Percentiles rank a stretch among this genome's conserved stretches.
Evolutionary conservation across 2,329 filamentous ascomycete genomes (phyloP).

Genomic region (Bisporella sp.): DNA sequence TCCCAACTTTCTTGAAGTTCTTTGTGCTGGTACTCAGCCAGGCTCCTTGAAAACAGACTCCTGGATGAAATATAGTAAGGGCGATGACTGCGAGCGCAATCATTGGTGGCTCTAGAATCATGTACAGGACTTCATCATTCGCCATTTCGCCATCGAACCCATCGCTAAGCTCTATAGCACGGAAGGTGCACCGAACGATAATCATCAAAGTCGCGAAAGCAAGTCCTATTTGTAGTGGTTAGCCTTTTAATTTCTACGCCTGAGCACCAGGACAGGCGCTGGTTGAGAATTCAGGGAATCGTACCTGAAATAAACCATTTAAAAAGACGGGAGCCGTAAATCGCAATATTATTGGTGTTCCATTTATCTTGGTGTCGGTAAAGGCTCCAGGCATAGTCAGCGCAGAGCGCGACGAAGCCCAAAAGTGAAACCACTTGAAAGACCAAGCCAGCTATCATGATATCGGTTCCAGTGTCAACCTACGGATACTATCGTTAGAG

Average conservation of each 20-base stretch:
- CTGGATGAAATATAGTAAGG: conserved; percentile 28
- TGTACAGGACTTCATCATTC: conserved; percentile 36
- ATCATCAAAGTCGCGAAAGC: conserved; percentile 44
- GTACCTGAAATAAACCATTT: conserved; percentile 3
- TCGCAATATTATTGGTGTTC: conserved; percentile 2
- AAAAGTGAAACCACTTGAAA: conserved; percentile 46
- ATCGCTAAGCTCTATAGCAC: conserved; percentile 47
- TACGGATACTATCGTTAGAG: background rate
- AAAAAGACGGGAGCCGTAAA: conserved; percentile 9
- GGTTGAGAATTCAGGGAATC: background rate
- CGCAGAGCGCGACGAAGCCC: conserved; percentile 24
- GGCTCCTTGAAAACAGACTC: conserved; percentile 18
- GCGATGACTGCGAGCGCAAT: conserved; percentile 25
- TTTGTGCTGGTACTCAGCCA: conserved; percentile 2
- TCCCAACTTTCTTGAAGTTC: background rate
- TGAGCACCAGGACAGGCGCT: background rate
- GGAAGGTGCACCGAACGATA: conserved; percentile 48
- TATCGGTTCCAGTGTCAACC: conserved; percentile 38
- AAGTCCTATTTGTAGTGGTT: conserved; percentile 20
- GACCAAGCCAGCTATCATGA: conserved; percentile 52
- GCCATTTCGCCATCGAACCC: conserved; percentile 46
- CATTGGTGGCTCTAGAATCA: conserved; percentile 36
- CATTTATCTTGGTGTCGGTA: conserved; percentile 5
- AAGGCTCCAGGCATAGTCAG: conserved; percentile 12
- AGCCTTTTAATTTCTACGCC: background rate